Evolutionary conservation across 441 rosid genomes (phyloP).

Genomic region (Kokia cookei): DNA sequence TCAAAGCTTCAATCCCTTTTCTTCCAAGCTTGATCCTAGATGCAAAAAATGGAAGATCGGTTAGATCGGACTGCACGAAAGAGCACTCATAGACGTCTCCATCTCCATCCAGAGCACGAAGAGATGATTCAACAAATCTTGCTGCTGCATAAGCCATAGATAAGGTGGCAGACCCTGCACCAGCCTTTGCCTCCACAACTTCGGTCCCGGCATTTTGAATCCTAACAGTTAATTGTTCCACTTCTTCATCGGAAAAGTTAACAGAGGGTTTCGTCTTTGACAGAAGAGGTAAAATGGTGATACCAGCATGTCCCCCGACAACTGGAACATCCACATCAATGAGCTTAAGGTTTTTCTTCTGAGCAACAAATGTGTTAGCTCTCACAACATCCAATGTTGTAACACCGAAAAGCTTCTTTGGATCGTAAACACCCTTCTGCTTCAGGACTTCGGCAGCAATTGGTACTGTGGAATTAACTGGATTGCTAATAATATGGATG

Average conservation of each 20-base stretch:
- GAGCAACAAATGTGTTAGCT: conserved; percentile 91
- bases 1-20: conserved; percentile 75
- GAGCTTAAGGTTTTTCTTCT: conserved; percentile 81
- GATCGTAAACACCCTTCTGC: conserved; percentile 82
- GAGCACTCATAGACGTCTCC: conserved; percentile 86
- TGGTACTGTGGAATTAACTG: conserved; percentile 94
- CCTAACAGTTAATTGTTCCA: conserved; percentile 66
- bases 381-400: conserved; percentile 96
- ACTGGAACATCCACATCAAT: conserved; percentile 92
- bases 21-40: conserved; percentile 82
- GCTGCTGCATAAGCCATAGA: conserved; percentile 99
- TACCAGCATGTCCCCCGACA: conserved; percentile 95
- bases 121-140: conserved; percentile 91
- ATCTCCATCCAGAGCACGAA: conserved; percentile 95
- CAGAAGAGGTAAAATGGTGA: conserved; percentile 80
- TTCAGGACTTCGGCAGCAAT: conserved; percentile 92
- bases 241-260: conserved; percentile 71
- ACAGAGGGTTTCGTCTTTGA: conserved; percentile 79
- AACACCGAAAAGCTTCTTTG: conserved; percentile 91
- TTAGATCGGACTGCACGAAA: conserved; percentile 67
- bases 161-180: conserved; percentile 92
- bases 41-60: conserved; percentile 91
- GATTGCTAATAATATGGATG: conserved; percentile 92
- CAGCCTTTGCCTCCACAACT: conserved; percentile 97
- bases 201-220: conserved; percentile 98